Base-by-base conservation (phyloP, 2,329 filamentous ascomycete genomes). In the Scedosporium minutisporum region DNA sequence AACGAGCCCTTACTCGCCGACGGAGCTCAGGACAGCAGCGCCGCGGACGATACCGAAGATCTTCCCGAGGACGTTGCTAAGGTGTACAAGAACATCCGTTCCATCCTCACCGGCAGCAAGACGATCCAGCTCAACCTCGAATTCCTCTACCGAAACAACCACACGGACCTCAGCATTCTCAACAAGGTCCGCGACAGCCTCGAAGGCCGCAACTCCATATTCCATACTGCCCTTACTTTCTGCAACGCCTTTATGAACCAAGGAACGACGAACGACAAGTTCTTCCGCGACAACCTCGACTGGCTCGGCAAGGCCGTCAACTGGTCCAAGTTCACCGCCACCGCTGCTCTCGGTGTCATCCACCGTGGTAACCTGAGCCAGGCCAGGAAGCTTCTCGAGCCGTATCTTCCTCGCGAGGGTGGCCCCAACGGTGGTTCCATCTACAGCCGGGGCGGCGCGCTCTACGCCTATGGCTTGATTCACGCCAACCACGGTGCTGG, bases 211-310 rank as follows among this genome's bases (percentile, higher is more conserved):
- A 97, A 96, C 77, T 97, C 93, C 38, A 99, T 99, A 68, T 97
- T 97, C 83, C 95, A 99, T 75, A 96, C 92, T 1, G 92, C 93
- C 3, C 91, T 99, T 63, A 97, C 95, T 0, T 95, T 99, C 71
- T 95, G 93, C 71, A 97, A 97, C 70, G 95, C 93, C 10, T 97
- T 99, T 74, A 99, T 99, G 95, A 96, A 99, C 73, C 93, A 96
- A 62, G 96, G 95, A 64, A 99, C 95, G 0, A 97, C 93, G 0
- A 95, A 96, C 69, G 95, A 99, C 77, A 96, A 93, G 71, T 99
- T 99, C 78, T 97, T 99, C 85, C 86, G 96, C 6, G 92, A 97
- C 71, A 99, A 99, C 72, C 78, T 99, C 25, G 95, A 99, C 67
- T 99, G 95, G 95, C 79, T 99, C 3, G 93, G 93, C 65, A 99